These are phyloP conservation scores for Pezizomycotina sp. DNA, from an alignment of 2,329 filamentous ascomycete species.

Conservation along the genomic window DNA sequence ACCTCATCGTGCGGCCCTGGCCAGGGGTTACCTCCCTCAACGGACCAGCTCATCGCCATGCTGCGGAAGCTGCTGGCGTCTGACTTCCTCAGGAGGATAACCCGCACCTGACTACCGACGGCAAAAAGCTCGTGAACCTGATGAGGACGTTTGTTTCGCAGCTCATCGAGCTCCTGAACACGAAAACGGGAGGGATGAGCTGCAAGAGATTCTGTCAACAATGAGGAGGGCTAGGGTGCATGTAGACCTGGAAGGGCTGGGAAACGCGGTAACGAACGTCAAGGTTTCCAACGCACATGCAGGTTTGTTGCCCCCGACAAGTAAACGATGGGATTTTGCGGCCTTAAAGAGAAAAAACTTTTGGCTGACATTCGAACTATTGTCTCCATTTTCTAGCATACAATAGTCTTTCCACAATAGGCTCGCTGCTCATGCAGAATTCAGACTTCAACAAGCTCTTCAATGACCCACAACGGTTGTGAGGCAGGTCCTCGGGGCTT, in stretches of 20 bases:
- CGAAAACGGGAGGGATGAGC: conserved; percentile 70
- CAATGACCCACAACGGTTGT: conserved; percentile 63
- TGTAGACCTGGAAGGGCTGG: conserved; percentile 49
- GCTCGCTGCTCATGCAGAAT: conserved; percentile 72
- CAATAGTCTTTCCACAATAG: conserved; percentile 65
- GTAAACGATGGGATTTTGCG: conserved; percentile 1
- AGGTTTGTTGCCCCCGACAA: conserved; percentile 33
- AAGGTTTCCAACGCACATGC: conserved; percentile 56
- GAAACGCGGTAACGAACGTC: conserved; percentile 42
- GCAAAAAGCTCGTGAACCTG: conserved; percentile 54
- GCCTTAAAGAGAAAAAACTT: conserved; percentile 2
- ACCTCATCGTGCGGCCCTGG: conserved; percentile 78
- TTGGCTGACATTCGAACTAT: conserved; percentile 1
- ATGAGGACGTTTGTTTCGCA: conserved; percentile 57
- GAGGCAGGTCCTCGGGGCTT: conserved; percentile 72
- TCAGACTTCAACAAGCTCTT: conserved; percentile 78
- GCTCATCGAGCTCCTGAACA: conserved; percentile 61
- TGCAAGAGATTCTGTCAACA: conserved; percentile 86
- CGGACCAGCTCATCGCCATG: conserved; percentile 64
- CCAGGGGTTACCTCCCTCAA: conserved; percentile 81
- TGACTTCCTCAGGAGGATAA: conserved; percentile 63
- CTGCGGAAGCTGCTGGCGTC: conserved; percentile 62
- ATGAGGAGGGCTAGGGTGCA: conserved; percentile 55
- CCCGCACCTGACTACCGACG: conserved; percentile 59
- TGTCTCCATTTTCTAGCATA: conserved; percentile 41